These are phyloP conservation scores for Tuber aestivum DNA, from an alignment of 495 filamentous ascomycete species.

Conservation along the genomic window DNA sequence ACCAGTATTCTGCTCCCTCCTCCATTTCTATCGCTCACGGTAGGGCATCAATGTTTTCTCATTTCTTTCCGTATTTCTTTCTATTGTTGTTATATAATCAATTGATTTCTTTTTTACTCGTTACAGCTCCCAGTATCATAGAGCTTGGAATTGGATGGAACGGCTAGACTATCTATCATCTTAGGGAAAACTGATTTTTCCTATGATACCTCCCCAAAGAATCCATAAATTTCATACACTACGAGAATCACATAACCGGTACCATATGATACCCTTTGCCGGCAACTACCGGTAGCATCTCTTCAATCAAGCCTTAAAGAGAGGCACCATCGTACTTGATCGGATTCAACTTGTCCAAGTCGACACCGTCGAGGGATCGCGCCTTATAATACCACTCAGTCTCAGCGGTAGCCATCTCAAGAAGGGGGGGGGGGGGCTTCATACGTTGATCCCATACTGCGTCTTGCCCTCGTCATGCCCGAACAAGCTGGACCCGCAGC, in stretches of 20 bases:
- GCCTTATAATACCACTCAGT: neutral
- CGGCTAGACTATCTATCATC: neutral
- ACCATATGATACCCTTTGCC: no score
- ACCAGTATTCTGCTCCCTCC: neutral
- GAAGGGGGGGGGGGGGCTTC: neutral
- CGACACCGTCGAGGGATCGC: neutral
- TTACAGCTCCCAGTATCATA: neutral
- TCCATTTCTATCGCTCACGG: neutral
- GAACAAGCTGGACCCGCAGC: conserved; percentile 19
- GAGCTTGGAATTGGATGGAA: neutral
- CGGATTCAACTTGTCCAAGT: neutral
- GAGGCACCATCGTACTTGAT: neutral
- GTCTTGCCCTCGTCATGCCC: conserved; percentile 13
- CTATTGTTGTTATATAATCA: neutral
- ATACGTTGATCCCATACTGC: conserved; percentile 23
- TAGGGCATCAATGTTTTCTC: neutral
- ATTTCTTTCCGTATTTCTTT: neutral
- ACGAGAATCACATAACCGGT: no score
- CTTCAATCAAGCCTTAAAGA: neutral
- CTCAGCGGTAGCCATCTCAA: neutral
- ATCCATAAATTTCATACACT: neutral
- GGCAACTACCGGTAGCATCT: neutral
- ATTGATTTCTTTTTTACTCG: neutral
- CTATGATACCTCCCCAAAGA: neutral
- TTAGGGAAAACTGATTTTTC: neutral